Evolutionary conservation across 2,329 filamentous ascomycete species (phyloP).

Genomic region (Magnaporthales sp.): DNA sequence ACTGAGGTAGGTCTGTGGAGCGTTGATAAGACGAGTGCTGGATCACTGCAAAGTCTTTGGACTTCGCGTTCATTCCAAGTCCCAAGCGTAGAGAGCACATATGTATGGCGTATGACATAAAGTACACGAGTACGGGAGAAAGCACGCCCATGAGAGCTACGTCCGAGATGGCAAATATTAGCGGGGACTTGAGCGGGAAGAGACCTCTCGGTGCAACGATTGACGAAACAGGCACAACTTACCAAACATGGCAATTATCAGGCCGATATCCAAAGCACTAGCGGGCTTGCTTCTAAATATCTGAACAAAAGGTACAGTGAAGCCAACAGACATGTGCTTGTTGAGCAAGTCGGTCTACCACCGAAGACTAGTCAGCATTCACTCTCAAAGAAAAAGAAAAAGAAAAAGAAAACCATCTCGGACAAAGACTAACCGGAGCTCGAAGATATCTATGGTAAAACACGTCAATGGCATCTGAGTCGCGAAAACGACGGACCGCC

Average conservation of each 20-base stretch:
- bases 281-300: conserved; percentile 24
- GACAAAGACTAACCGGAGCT: conserved; percentile 9
- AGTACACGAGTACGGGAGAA: conserved; percentile 19
- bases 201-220: neutral
- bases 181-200: neutral
- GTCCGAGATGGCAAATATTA: neutral
- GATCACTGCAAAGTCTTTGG: neutral
- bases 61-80: neutral
- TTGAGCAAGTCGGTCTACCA: conserved; percentile 40
- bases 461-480: conserved; percentile 12
- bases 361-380: conserved; percentile 4
- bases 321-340: conserved; percentile 40
- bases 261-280: conserved; percentile 26
- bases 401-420: neutral
- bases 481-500: neutral
- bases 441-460: conserved; percentile 16
- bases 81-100: neutral
- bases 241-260: conserved; percentile 37
- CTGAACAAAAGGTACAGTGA: conserved; percentile 39
- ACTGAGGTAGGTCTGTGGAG: neutral
- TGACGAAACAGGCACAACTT: conserved; percentile 10
- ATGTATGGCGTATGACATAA: conserved; percentile 18
- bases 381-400: neutral
- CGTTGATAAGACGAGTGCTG: no score
- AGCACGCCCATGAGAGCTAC: conserved; percentile 22